Evolutionary conservation across 2,329 filamentous ascomycete genomes (phyloP), one percentile per base, ranked within the genome.

Genomic region (Fragosphaeria purpurea): DNA sequence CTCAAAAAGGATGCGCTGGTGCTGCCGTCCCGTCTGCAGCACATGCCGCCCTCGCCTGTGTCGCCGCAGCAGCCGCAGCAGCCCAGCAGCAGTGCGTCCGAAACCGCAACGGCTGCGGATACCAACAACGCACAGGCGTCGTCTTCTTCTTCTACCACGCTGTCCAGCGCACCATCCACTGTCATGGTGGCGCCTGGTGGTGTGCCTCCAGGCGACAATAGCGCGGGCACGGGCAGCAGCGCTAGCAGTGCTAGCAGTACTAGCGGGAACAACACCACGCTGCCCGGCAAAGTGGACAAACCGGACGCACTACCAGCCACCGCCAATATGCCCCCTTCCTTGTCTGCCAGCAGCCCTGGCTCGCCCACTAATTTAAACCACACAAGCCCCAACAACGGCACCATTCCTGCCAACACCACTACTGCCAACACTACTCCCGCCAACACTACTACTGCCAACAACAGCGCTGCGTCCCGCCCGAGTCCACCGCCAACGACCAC

Each of bases 41-140:
- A 63, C 53, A 62, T 66, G 54, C 68, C 67, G 39, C 68, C 66
- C 13, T 68, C 69, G 53, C 67, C 69, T 54, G 62, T 69, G 54
- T 67, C 67, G 58, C 67, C 68, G 9, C 10, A 41, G 41, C 11
- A 22, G 31, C 8, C 4, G 8, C 47, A 47, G 38, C 22, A 42
- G 40, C 41, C 22, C 40, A 55, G 55, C 43, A 50, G 56, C 50
- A 50, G 38, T 22, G 22, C 22, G 22, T 22, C 22, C 22, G 22
- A 22, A 22, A 22, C 22, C 22, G 22, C 22, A 22, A 22, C 22
- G 22, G 22, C 22, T 22, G 22, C 22, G 22, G 22, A 22, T 22
- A 22, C n/a, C n/a, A n/a, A 3, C 3, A 22, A 22, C 22, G 22
- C 22, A 22, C 22, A 22, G 22, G 22, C 22, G 22, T 22, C 22